Base-by-base conservation (phyloP, 2,329 filamentous ascomycete species). In the Fusarium globosum region DNA sequence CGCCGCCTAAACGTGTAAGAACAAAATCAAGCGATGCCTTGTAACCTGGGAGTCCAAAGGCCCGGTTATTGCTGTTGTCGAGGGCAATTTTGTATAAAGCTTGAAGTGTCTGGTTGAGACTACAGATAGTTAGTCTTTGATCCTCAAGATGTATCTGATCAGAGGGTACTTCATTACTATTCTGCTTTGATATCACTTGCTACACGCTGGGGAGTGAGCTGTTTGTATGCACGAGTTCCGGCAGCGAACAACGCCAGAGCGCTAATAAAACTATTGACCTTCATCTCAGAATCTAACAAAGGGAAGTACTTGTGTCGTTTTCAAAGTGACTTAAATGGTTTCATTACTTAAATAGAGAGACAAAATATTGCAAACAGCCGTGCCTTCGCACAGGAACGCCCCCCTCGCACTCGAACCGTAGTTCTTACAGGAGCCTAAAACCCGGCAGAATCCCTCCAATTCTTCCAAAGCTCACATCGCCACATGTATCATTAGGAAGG, bases 1-100 rank as follows among this genome's bases (percentile, higher is more conserved):
- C 62, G 15, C 26, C 26, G 13, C 48, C 26, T n/a, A 73, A 28
- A 18, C 30, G 42, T 8, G 28, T 23, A 18, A 49, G 61, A 8
- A 73, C 45, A 46, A 73, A 61, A 18, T 68, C 62, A 23, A 73
- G 49, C 20, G 71, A 71, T 20, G 67, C 59, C 16, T 74, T 71
- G 35, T 73, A 74, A 12, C 71, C 67, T 1, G 71, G 39, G 15
- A 71, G 51, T 6, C 71, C 71, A 39, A 73, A 73, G 33, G 56
- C 58, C 46, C 71, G 64, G 23, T 55, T 73, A 8, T 43, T 39
- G 15, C 42, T 30, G 23, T 73, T 73, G 23, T 68, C 59, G 7
- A 61, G 45, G 7, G 71, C 62, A 36, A 73, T 71, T 8, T 63
- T 36, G 26, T 71, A 52, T 30, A 73, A 28, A 13, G 18, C 28